Evolutionary conservation across 2,329 filamentous ascomycete species (phyloP), one percentile per base, ranked within the genome.

Genomic region (Xylariomycetidae sp.): DNA sequence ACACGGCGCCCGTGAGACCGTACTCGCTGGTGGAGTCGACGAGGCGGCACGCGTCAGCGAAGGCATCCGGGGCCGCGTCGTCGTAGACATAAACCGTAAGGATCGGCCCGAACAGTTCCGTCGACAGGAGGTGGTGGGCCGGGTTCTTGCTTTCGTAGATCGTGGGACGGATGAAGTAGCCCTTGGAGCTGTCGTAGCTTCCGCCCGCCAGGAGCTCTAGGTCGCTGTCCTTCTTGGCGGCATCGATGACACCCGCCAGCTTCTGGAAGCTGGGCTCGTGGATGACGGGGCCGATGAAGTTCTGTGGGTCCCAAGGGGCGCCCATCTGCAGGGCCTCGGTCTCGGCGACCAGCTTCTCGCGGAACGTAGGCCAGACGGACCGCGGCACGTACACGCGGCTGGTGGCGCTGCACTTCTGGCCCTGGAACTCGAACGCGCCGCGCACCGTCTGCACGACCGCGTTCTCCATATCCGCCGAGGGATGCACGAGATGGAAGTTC

Each of bases 281-380:
- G 59, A 94, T 93, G 38, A 94, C 86, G 15, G 87, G 87, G 8
- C 86, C 86, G 52, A 89, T 78, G 66, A 94, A 93, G 67, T 88
- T 86, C 49, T 72, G 66, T 53, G 84, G 81, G 28, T 85, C 73
- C 29, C 60, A 65, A 1, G 85, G 82, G 35, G 72, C 67, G 35
- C 87, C 87, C 32, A 88, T 68, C 49, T 79, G 80, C 32, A 94
- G 71, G 39, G 74, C 73, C 51, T 78, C 66, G 6, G 78, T 80
- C 60, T 90, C 82, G n/a, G 70, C 59, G 10, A 79, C 67, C 4
- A 94, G 64, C 35, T 72, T 69, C 44, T 77, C 61, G 54, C 79
- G 76, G 64, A 90, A 86, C 41, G 79, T 65, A 8, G 82, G 72
- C 76, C 83, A 88, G 29, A 83, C 60, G 3, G 84, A 90, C 50